Conservation (phyloP, 371 early-diverging fungal genomes). For the Rhizopus stolonifer region DNA sequence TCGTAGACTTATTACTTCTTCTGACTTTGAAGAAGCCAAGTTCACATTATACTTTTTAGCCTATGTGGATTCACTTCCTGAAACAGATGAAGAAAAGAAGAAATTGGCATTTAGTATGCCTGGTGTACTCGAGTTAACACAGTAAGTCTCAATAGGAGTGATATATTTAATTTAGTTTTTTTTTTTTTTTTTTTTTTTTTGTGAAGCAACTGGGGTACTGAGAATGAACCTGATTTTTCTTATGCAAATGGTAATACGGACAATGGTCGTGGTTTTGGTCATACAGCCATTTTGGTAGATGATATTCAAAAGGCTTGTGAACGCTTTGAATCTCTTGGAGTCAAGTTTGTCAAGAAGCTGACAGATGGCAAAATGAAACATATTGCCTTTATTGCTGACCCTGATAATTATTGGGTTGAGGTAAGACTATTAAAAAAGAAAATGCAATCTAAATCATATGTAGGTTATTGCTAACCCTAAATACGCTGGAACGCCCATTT, state of each 20-base stretch:
- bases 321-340: constrained; percentile 69
- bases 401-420: constrained; percentile 88
- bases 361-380: constrained; percentile 79
- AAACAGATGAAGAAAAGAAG: constrained; percentile 51
- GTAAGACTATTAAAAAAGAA: no score
- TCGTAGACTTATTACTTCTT: constrained; percentile 54
- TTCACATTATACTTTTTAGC: constrained; percentile 77
- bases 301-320: constrained; percentile 77
- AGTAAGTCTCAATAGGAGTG: constrained; percentile 43
- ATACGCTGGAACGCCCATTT: no score
- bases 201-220: constrained; percentile 83
- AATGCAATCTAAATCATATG: no score
- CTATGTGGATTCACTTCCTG: constrained; percentile 57
- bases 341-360: constrained; percentile 77
- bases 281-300: constrained; percentile 81
- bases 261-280: constrained; percentile 73
- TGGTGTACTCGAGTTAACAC: constrained; percentile 84
- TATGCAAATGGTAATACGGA: constrained; percentile 82
- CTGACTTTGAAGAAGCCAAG: constrained; percentile 63
- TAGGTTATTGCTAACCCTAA: no score
- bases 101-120: constrained; percentile 64
- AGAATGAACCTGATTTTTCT: constrained; percentile 63
- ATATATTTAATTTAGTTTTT: no score
- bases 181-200: no score
- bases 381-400: constrained; percentile 87